Percentiles rank a stretch among this genome's conserved stretches.
phyloP scores from a whole-genome alignment of 1,284 basidiomycete genomes.

The Porodaedalea pini region DNA sequence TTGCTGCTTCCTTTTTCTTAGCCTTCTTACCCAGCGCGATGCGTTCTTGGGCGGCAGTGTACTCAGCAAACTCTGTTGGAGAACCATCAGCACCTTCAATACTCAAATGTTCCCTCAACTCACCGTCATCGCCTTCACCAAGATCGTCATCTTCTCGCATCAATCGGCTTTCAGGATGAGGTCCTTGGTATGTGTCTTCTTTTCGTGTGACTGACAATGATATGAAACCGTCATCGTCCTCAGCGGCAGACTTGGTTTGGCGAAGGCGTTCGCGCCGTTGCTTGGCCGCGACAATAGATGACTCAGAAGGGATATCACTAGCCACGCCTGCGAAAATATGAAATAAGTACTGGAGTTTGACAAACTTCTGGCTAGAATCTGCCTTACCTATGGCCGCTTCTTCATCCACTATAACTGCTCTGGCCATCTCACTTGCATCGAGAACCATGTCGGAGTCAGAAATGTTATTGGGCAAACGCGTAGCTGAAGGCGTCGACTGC shows the following conservation, averaged over 20 bases:
- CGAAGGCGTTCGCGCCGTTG: conserved; percentile 69
- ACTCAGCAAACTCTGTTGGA: conserved; percentile 77
- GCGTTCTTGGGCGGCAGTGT: conserved; percentile 82
- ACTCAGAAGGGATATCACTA: conserved; percentile 68
- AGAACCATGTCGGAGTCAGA: conserved; percentile 55
- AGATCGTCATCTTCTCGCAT: conserved; percentile 90
- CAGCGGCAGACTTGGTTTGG: conserved; percentile 30
- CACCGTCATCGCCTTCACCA: conserved; percentile 91
- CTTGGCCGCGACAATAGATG: conserved; percentile 75
- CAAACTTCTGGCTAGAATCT: neutral
- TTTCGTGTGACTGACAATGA: conserved; percentile 69
- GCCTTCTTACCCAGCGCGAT: conserved; percentile 87
- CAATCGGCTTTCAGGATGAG: conserved; percentile 87
- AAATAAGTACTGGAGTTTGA: conserved; percentile 10
- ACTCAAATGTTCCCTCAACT: conserved; percentile 24
- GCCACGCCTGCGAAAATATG: conserved; percentile 31
- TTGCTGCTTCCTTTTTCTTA: conserved; percentile 69
- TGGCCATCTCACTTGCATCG: conserved; percentile 39
- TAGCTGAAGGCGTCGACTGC: conserved; percentile 51
- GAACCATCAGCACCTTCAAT: conserved; percentile 6
- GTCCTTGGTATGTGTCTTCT: conserved; percentile 55
- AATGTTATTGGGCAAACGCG: conserved; percentile 31
- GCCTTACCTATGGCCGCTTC: conserved; percentile 4
- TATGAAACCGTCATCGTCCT: conserved; percentile 73
- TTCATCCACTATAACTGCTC: conserved; percentile 31